Evolutionary conservation across 805 yeast species (phyloP), one percentile per base, ranked within the genome.

Genomic region (Alloascoidea hylecoeti): DNA sequence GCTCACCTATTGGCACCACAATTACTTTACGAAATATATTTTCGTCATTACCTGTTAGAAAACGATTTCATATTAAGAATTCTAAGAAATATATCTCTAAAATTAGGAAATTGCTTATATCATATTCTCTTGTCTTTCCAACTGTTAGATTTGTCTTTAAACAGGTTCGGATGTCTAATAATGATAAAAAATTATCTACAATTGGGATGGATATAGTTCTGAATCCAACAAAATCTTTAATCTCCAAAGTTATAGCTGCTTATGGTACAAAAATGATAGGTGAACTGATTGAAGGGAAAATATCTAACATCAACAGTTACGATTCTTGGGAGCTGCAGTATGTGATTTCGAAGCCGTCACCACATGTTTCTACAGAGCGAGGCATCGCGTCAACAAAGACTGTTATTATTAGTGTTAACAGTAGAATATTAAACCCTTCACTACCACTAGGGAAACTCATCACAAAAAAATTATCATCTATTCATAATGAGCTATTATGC

Each of bases 11-110:
- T 23, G 30, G 30, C 30, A 23, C 30, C 13, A 23, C 30, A 23
- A 45, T 67, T 0, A 48, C 42, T 3, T 40, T 64, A 1, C 45
- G 41, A 30, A 59, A 56, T 0, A 36, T 67, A 4, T 55, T 65
- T 18, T 42, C 44, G 6, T 46, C 51, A 1, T 44, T 56, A 2
- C 57, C 63, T 1, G 64, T 61, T 1, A 48, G 69, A 36, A 46
- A 48, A 30, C 49, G 56, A 4, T 49, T 58, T 36, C 44, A 55
- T 15, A 42, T 48, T 4, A 49, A 52, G 17, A 53, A 55, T 12
- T 40, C 50, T 2, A 44, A 44, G 4, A 49, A 48, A 35, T 48
- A 49, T 2, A 36, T 56, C 4, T 52, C 47, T 1, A 46, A 48
- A 3, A 40, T 61, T 4, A 44, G 44, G 15, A 40, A 38, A 5